Percentiles rank a stretch among this genome's conserved stretches.
phyloP scores from a whole-genome alignment of 2,329 filamentous ascomycete genomes.

The Chaetothyriales sp. region DNA sequence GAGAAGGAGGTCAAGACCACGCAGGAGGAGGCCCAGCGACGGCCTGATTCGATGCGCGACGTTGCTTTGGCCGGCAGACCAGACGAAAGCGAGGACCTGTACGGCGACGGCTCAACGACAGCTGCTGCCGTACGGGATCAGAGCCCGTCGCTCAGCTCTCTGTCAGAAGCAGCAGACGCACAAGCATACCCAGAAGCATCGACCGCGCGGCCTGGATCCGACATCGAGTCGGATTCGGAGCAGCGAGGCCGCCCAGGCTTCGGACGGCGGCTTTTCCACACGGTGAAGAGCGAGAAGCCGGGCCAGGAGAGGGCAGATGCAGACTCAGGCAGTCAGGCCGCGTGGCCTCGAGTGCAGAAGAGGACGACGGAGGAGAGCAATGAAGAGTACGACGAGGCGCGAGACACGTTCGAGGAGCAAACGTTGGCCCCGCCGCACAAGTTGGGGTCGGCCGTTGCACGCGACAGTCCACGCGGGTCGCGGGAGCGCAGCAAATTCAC shows the following conservation, averaged over 20 bases:
- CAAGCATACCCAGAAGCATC: not conserved
- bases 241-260: conserved; percentile 14
- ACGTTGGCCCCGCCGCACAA: conserved; percentile 6
- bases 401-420: conserved; percentile 16
- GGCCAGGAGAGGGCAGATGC: conserved; percentile 1
- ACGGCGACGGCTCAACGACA: conserved; percentile 6
- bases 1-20: not conserved
- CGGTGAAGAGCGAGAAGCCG: conserved; percentile 10
- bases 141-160: conserved; percentile 15
- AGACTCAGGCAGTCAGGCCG: not conserved
- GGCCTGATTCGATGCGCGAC: conserved; percentile 16
- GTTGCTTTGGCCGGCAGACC: conserved; percentile 17
- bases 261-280: conserved; percentile 11
- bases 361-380: conserved; percentile 9
- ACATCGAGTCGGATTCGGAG: conserved; percentile 10
- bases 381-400: conserved; percentile 17
- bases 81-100: conserved; percentile 17
- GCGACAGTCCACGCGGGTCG: conserved; percentile 4
- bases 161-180: conserved; percentile 8
- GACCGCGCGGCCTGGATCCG: not conserved
- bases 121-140: not conserved
- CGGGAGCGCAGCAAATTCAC: conserved; percentile 13
- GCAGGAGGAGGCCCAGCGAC: conserved; percentile 5
- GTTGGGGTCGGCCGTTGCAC: conserved; percentile 6
- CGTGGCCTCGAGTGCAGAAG: not conserved